Evolutionary conservation across 441 rosid species (phyloP), one percentile per base, ranked within the genome.

Genomic region (Omphalea diandra): DNA sequence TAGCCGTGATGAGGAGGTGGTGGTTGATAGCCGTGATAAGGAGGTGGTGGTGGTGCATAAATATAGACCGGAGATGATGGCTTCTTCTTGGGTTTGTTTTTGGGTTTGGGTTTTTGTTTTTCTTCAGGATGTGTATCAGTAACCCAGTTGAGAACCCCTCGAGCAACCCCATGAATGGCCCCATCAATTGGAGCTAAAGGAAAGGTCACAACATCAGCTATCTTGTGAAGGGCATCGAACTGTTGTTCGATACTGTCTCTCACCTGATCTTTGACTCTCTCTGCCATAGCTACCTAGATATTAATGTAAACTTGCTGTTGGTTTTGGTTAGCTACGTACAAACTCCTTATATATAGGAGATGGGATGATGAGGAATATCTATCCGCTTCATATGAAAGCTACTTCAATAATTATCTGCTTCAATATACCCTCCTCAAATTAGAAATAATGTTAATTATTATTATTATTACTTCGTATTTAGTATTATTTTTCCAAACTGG

Each of bases 81-180:
- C 11, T 7, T 24, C 7, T 24, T 54, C 17, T 54, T 24, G 33
- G 14, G 33, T 0, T 54, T 27, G 56, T 8, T 20, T 8, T 11
- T 11, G 1, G n/a, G n/a, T n/a, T 54, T 24, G 33, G 14, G 33
- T 0, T 54, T 27, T 27, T 8, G 22, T 8, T 11, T 11, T 0
- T 54, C 32, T 11, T 54, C 35, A 26, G 58, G 58, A 26, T 54
- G 58, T 24, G 14, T 24, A 27, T 54, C 58, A 12, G 58, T 54
- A 24, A 54, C 15, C 58, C 58, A 54, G 33, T 54, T 54, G 18
- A 54, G 32, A 54, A 27, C 17, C 11, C 58, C 58, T 6, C 58
- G 58, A 54, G 58, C 58, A 54, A 54, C n/a, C 15, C 58, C 58
- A 12, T 54, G 58, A 10, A 54, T 54, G 31, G 58, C 58, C 3